These are phyloP conservation scores for Sclerotinia subarctica DNA, from an alignment of 2,329 filamentous ascomycete genomes.

Conservation along the genomic window DNA sequence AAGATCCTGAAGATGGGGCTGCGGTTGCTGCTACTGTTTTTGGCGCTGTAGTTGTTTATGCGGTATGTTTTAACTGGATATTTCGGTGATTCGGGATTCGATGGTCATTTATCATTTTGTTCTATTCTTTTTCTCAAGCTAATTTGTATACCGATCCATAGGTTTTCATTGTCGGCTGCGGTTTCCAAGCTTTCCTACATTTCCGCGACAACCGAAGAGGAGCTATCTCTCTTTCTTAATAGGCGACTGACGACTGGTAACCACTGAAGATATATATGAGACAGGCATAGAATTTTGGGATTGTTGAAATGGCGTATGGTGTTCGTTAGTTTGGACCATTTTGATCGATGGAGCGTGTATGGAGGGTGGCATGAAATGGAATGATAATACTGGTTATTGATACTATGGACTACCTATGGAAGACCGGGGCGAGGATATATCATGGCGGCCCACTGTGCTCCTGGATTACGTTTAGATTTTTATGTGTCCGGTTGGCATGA, in stretches of 20 bases:
- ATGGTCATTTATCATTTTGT: background rate
- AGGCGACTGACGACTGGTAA: background rate
- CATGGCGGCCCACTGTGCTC: background rate
- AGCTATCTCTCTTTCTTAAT: conserved; percentile 66
- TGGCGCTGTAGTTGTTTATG: conserved; percentile 82
- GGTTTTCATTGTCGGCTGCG: conserved; percentile 90
- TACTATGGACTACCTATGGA: background rate
- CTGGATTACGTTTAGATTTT: background rate
- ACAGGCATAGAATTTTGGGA: conserved; percentile 11
- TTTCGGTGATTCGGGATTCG: conserved; percentile 11
- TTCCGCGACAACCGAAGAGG: conserved; percentile 78
- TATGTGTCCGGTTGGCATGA: background rate
- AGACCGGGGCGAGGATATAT: background rate
- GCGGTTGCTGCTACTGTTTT: conserved; percentile 85
- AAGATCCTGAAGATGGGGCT: conserved; percentile 60
- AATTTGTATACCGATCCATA: conserved; percentile 39
- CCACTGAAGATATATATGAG: conserved; percentile 19
- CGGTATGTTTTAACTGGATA: conserved; percentile 56
- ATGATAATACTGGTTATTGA: conserved; percentile 7
- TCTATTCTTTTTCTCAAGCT: background rate
- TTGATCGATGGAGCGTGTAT: conserved; percentile 7
- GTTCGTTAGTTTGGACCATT: conserved; percentile 20
- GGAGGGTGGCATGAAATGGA: conserved; percentile 3
- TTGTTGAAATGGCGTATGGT: conserved; percentile 27
- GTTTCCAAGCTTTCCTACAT: conserved; percentile 83